A percentile compares a stretch with the other conserved stretches of the same genome.
These are phyloP conservation scores for Hippophae rhamnoides DNA, from an alignment of 306 rosid species.

Conservation along the genomic window DNA sequence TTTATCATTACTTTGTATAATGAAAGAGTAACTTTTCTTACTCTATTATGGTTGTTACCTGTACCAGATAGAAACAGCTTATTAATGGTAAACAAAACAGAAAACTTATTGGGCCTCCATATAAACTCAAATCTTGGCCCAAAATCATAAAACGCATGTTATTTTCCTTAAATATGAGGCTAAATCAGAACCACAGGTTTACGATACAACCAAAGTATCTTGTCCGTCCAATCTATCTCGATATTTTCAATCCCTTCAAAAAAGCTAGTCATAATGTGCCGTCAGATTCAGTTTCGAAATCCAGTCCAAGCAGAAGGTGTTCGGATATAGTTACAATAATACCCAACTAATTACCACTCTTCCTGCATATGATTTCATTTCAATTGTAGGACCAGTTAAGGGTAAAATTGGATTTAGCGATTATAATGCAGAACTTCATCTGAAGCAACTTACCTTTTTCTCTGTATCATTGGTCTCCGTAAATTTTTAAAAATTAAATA, in stretches of 20 bases:
- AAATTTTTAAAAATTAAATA: conserved; percentile 13
- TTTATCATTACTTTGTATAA: too few relatives aligned
- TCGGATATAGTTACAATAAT: neutral
- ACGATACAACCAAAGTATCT: conserved; percentile 11
- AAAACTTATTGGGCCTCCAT: neutral
- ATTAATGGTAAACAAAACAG: too few relatives aligned
- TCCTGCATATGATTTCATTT: neutral
- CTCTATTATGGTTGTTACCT: too few relatives aligned
- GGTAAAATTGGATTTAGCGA: conserved; percentile 12
- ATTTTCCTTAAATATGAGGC: neutral
- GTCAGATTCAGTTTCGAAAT: conserved; percentile 73
- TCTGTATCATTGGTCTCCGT: conserved; percentile 37
- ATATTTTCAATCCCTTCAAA: conserved; percentile 28
- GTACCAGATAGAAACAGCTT: too few relatives aligned
- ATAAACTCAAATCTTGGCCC: conserved; percentile 10
- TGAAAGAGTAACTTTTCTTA: too few relatives aligned
- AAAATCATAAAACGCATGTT: neutral
- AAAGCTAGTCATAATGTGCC: conserved; percentile 58
- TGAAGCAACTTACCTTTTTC: conserved; percentile 35
- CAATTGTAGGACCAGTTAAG: neutral
- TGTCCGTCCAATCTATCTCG: conserved; percentile 49
- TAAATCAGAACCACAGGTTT: conserved; percentile 33
- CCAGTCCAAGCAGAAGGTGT: conserved; percentile 37
- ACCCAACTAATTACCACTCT: neutral
- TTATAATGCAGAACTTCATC: conserved; percentile 22